phyloP scores from a whole-genome alignment of 352 stramenopile genomes.

The Thalassiosira pacifica region DNA sequence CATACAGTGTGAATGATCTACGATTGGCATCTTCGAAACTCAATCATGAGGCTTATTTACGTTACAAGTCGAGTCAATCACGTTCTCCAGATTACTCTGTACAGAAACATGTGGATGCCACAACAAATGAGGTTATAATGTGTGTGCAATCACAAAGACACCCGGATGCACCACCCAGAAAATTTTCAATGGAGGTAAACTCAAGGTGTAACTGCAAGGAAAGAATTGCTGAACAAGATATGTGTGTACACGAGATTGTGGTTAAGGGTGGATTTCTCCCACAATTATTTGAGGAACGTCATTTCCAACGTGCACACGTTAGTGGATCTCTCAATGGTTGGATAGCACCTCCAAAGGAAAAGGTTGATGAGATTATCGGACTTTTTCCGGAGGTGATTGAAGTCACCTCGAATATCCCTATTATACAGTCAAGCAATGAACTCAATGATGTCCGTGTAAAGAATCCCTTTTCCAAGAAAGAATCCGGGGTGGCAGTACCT shows the following conservation, averaged over 20 bases:
- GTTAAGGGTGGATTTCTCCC: not conserved
- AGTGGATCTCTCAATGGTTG: slow-evolving; percentile 23
- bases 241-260: slow-evolving; percentile 26
- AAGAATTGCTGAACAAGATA: not conserved
- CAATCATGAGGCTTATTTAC: too few relatives aligned
- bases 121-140: not conserved
- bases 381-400: not conserved
- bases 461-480: not conserved
- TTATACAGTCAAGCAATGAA: not conserved
- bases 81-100: too few relatives aligned
- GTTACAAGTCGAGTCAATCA: too few relatives aligned
- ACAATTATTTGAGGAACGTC: not conserved
- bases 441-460: not conserved
- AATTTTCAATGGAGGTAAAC: not conserved
- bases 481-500: not conserved
- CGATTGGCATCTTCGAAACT: too few relatives aligned
- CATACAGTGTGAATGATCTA: too few relatives aligned
- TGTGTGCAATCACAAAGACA: not conserved
- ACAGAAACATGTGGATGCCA: too few relatives aligned
- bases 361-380: slow-evolving; percentile 36
- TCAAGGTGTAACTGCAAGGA: slow-evolving; percentile 8
- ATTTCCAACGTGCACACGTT: not conserved
- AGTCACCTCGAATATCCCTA: not conserved
- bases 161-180: not conserved
- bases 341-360: slow-evolving; percentile 8